Percentiles rank a stretch among this genome's conserved stretches.
Conservation (phyloP, 1,284 basidiomycete genomes). For the Sporisorium scitamineum region DNA sequence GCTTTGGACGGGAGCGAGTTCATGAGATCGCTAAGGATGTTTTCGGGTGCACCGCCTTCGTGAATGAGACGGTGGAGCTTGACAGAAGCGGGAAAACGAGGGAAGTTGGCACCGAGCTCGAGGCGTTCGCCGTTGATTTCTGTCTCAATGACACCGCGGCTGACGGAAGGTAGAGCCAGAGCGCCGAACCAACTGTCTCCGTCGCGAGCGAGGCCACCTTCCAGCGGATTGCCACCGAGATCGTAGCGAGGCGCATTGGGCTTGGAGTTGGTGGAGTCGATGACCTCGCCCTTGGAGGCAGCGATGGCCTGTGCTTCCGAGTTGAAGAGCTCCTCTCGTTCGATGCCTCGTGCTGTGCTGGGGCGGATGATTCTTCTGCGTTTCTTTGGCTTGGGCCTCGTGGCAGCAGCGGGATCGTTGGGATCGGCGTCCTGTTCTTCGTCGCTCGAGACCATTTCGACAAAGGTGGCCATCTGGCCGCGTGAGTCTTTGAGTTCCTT, state of each 20-base stretch:
- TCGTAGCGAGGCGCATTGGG: constrained; percentile 38
- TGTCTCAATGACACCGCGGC: constrained; percentile 60
- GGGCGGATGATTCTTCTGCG: constrained; percentile 50
- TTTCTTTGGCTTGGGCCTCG: constrained; percentile 40
- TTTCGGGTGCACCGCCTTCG: constrained; percentile 63
- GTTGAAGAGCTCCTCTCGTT: constrained; percentile 61
- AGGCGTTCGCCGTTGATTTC: constrained; percentile 64
- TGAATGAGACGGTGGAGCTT: constrained; percentile 62
- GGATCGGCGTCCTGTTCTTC: constrained; percentile 39
- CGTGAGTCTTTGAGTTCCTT: constrained; percentile 54
- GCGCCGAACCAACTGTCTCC: constrained; percentile 66
- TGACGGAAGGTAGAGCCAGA: constrained; percentile 63
- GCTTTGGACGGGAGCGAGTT: constrained; percentile 54
- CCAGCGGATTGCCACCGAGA: constrained; percentile 55
- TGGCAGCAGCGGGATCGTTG: constrained; percentile 16
- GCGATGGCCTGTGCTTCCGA: constrained; percentile 52
- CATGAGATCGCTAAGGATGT: constrained; percentile 61
- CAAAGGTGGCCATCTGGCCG: constrained; percentile 39
- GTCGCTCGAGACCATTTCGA: constrained; percentile 49
- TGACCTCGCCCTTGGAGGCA: constrained; percentile 48
- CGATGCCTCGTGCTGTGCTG: constrained; percentile 53
- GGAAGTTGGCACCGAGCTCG: constrained; percentile 63
- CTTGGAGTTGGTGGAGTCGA: constrained; percentile 39
- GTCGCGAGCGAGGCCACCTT: constrained; percentile 61
- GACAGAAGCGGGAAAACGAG: constrained; percentile 61